Evolutionary conservation across 2,329 filamentous ascomycete species (phyloP).

Genomic region (Fusarium sp.): DNA sequence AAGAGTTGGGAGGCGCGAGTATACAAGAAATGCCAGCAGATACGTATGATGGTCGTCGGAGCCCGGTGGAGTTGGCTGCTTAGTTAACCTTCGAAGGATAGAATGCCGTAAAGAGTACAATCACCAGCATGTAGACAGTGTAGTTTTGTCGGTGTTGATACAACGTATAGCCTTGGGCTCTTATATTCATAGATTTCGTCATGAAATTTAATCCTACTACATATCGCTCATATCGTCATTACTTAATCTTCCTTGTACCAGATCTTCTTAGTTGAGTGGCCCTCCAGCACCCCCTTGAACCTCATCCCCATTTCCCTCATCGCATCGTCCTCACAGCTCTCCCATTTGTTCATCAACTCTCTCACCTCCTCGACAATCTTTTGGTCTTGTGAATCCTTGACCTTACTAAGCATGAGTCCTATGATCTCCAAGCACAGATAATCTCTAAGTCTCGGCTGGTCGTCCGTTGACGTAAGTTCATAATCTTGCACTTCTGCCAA

Average conservation of each 20-base stretch:
- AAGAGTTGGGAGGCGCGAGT: not conserved
- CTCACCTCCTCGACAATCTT: not conserved
- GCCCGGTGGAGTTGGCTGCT: conserved; percentile 13
- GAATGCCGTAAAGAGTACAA: not conserved
- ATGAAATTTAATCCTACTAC: too few relatives aligned
- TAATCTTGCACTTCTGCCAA: conserved; percentile 4
- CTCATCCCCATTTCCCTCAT: conserved; percentile 22
- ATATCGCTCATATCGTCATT: not conserved
- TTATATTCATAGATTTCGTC: too few relatives aligned
- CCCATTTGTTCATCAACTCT: conserved; percentile 33
- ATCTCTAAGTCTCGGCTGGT: conserved; percentile 27
- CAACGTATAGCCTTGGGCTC: too few relatives aligned
- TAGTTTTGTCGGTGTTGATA: too few relatives aligned
- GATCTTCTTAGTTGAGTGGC: not conserved
- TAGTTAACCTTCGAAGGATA: not conserved
- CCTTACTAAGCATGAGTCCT: conserved; percentile 12
- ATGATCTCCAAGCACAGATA: conserved; percentile 43
- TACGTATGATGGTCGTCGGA: not conserved
- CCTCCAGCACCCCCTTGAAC: not conserved
- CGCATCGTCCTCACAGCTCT: conserved; percentile 8
- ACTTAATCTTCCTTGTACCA: conserved; percentile 8
- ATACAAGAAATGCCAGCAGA: conserved; percentile 8
- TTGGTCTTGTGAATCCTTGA: not conserved
- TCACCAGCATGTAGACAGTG: not conserved
- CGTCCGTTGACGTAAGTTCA: conserved; percentile 5